These are phyloP conservation scores for Cytidiella melzeri DNA, from an alignment of 768 basidiomycete species.

Conservation along the genomic window DNA sequence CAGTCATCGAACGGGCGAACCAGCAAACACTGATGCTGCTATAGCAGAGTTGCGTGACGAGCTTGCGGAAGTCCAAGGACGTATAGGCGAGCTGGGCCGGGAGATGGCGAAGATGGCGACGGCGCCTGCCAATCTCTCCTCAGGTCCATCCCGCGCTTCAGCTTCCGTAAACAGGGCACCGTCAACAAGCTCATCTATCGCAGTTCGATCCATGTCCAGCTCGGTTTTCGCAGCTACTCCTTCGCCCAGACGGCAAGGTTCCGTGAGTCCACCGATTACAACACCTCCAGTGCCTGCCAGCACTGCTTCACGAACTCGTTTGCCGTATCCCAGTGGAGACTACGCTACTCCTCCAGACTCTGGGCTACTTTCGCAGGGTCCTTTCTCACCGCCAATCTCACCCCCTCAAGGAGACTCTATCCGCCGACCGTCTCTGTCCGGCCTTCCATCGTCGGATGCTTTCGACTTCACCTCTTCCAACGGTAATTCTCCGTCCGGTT, in stretches of 20 bases:
- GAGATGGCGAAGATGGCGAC: constrained; percentile 74
- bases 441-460: constrained; percentile 31
- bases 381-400: constrained; percentile 49
- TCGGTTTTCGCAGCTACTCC: constrained; percentile 22
- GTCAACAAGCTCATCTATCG: constrained; percentile 42
- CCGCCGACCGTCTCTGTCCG: constrained; percentile 42
- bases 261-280: constrained; percentile 52
- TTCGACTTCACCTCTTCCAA: constrained; percentile 1
- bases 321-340: constrained; percentile 82
- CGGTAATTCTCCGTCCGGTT: constrained; percentile 17
- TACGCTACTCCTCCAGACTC: constrained; percentile 63
- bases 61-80: constrained; percentile 65
- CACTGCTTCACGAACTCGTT: constrained; percentile 41
- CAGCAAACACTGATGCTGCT: constrained; percentile 31
- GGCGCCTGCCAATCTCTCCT: constrained; percentile 45
- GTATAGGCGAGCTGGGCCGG: constrained; percentile 67
- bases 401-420: constrained; percentile 32
- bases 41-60: constrained; percentile 59
- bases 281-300: constrained; percentile 39
- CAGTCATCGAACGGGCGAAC: constrained; percentile 11
- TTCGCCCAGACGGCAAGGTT: constrained; percentile 46
- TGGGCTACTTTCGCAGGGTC: constrained; percentile 26
- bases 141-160: constrained; percentile 42
- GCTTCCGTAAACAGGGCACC: constrained; percentile 40
- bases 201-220: constrained; percentile 30